These are phyloP conservation scores for Cucurbita argyrosperma DNA, from an alignment of 306 rosid genomes.

Conservation along the genomic window DNA sequence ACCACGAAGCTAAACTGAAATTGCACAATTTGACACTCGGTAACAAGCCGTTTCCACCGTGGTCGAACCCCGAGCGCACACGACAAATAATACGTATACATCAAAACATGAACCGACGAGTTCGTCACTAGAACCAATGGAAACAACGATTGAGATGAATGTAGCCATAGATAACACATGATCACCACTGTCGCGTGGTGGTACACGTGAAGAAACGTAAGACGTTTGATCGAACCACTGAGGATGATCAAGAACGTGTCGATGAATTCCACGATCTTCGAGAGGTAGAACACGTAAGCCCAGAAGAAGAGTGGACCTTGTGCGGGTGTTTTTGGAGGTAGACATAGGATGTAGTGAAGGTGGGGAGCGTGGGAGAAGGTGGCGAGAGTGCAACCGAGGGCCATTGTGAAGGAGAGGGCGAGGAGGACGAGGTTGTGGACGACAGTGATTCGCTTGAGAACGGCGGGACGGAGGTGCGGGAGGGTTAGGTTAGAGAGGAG, in stretches of 20 bases:
- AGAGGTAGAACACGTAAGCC: conserved; percentile 88
- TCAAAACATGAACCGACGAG: conserved; percentile 58
- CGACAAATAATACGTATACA: conserved; percentile 66
- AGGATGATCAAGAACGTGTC: conserved; percentile 68
- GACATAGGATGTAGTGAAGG: conserved; percentile 34
- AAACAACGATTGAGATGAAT: conserved; percentile 54
- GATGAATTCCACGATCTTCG: conserved; percentile 54
- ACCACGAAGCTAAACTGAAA: conserved; percentile 58
- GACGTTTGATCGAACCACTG: conserved; percentile 34
- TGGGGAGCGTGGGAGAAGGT: conserved; percentile 23
- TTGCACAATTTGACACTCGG: conserved; percentile 67
- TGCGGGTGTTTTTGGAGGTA: conserved; percentile 37
- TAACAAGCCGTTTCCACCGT: conserved; percentile 61
- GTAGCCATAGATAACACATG: conserved; percentile 72
- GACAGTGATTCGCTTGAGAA: conserved; percentile 37
- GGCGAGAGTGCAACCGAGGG: conserved; percentile 37
- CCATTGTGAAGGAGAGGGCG: conserved; percentile 50
- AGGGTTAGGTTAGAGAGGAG: conserved; percentile 22
- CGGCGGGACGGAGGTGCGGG: conserved; percentile 3
- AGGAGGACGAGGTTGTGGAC: conserved; percentile 55
- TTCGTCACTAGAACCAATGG: conserved; percentile 64
- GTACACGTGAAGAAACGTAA: conserved; percentile 84
- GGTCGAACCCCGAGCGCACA: conserved; percentile 43
- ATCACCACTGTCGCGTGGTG: conserved; percentile 70
- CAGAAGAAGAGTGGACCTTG: conserved; percentile 81